Evolutionary conservation across 768 basidiomycete species (phyloP).

Genomic region (Mycena galopus): DNA sequence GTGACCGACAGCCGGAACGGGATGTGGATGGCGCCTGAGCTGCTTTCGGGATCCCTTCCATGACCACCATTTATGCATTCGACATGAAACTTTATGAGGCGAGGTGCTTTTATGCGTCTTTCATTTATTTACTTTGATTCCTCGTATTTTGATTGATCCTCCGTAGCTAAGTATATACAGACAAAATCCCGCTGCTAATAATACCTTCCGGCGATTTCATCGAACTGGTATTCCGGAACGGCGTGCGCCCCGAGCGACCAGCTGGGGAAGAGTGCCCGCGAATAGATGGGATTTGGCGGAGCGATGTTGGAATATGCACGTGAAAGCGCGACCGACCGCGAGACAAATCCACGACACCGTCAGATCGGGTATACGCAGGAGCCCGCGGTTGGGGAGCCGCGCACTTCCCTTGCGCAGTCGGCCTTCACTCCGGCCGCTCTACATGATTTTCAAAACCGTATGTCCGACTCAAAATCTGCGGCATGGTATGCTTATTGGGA

Average conservation of each 20-base stretch:
- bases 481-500: too few relatives aligned
- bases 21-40: slow-evolving; percentile 47
- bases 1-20: slow-evolving; percentile 38
- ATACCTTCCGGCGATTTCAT: slow-evolving; percentile 31
- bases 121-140: not conserved
- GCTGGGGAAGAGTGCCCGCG: slow-evolving; percentile 38
- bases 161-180: slow-evolving; percentile 35
- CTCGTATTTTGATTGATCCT: too few relatives aligned
- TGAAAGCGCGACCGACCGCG: slow-evolving; percentile 33
- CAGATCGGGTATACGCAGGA: not conserved
- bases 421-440: too few relatives aligned
- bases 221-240: slow-evolving; percentile 28
- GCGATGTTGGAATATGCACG: slow-evolving; percentile 38
- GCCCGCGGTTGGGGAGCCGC: too few relatives aligned
- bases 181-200: slow-evolving; percentile 36
- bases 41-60: slow-evolving; percentile 35
- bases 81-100: slow-evolving; percentile 44
- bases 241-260: slow-evolving; percentile 40
- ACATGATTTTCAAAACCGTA: too few relatives aligned
- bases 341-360: slow-evolving; percentile 7
- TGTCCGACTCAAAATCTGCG: too few relatives aligned
- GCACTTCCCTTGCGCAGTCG: too few relatives aligned
- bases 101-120: too few relatives aligned
- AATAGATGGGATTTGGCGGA: slow-evolving; percentile 41
- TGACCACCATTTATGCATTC: slow-evolving; percentile 27